These are phyloP conservation scores for Amyloporia xantha DNA, from an alignment of 768 basidiomycete species.

Conservation along the genomic window DNA sequence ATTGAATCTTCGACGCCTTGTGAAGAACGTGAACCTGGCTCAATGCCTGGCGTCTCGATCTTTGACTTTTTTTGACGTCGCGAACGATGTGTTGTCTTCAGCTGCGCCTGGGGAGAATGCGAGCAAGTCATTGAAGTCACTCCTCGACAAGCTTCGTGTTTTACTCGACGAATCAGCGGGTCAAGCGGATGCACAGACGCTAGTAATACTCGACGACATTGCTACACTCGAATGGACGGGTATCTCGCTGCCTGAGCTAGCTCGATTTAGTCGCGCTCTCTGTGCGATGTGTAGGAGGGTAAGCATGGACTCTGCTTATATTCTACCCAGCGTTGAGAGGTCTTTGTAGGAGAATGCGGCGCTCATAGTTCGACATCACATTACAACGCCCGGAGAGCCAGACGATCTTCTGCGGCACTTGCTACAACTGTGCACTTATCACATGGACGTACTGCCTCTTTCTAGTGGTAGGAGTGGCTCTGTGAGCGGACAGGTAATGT, in stretches of 20 bases:
- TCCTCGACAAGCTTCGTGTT: slow-evolving; percentile 13
- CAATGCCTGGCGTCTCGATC: slow-evolving; percentile 28
- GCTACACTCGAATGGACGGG: slow-evolving; percentile 70
- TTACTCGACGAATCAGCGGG: slow-evolving; percentile 2
- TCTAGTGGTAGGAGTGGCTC: slow-evolving; percentile 71
- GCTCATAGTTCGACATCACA: slow-evolving; percentile 60
- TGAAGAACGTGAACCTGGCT: slow-evolving; percentile 29
- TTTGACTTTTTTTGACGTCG: slow-evolving; percentile 51
- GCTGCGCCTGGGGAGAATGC: slow-evolving; percentile 7
- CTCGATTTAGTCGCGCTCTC: slow-evolving; percentile 55
- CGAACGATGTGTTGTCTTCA: slow-evolving; percentile 28
- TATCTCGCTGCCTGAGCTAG: slow-evolving; percentile 41
- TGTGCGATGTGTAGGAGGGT: slow-evolving; percentile 52
- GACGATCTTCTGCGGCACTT: slow-evolving; percentile 56
- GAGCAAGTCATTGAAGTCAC: slow-evolving; percentile 11
- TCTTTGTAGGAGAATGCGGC: slow-evolving; percentile 44
- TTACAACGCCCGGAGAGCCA: slow-evolving; percentile 42
- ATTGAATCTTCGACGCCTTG: neutral
- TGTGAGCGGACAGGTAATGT: slow-evolving; percentile 66
- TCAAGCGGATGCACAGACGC: slow-evolving; percentile 14
- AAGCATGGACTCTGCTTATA: too few species aligned
- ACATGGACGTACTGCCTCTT: slow-evolving; percentile 65
- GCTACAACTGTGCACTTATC: slow-evolving; percentile 58
- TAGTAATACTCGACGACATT: slow-evolving; percentile 68
- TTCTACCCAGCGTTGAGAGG: too few species aligned